Evolutionary conservation across 495 filamentous ascomycete species (phyloP), one percentile per base, ranked within the genome.

Genomic region (Neurospora pannonica): DNA sequence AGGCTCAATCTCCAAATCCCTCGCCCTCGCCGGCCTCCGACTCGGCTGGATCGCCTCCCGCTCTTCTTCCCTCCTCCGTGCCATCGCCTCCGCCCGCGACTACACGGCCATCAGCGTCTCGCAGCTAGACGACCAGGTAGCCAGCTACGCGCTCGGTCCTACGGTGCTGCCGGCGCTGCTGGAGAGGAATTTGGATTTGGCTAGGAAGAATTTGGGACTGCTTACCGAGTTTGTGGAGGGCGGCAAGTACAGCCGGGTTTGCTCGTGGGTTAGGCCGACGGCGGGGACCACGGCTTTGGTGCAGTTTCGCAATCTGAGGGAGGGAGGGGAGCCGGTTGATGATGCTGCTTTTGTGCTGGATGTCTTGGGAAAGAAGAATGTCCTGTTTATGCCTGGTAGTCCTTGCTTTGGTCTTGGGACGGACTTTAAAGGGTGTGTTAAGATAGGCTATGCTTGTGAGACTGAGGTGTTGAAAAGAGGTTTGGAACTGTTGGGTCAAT

Each of bases 51-150:
- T 96, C 73, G 93, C 92, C 3, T 91, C 90, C 36, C 88, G 91
- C 2, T 86, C 90, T 81, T 75, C 78, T 7, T 82, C 83, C 1
- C 83, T 97, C 71, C 87, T 96, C 67, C 88, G 92, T 71, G 83
- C 87, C n/a, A 86, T 90, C 60, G 89, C 91, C 5, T 76, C 82
- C 7, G 89, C 91, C 2, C 86, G 94, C 28, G 89, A 97, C 80
- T 97, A 95, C 85, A 96, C 94, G 5, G 93, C 91, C 13, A 97
- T 97, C 76, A 92, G 91, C 36, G 93, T 97, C 0, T 91, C 90
- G 43, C 91, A 93, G 81, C 83, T 97, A 19, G 94, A 95, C 81
- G 93, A 97, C 78, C 87, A 88, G 42, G 86, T 97, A 17, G 94
- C 94, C 10, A 86, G 89, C 67, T 94, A 89, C 76, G 93, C 95